Evolutionary conservation across 2,329 filamentous ascomycete genomes (phyloP), one percentile per base, ranked within the genome.

Genomic region (Penicillium verrucosum): DNA sequence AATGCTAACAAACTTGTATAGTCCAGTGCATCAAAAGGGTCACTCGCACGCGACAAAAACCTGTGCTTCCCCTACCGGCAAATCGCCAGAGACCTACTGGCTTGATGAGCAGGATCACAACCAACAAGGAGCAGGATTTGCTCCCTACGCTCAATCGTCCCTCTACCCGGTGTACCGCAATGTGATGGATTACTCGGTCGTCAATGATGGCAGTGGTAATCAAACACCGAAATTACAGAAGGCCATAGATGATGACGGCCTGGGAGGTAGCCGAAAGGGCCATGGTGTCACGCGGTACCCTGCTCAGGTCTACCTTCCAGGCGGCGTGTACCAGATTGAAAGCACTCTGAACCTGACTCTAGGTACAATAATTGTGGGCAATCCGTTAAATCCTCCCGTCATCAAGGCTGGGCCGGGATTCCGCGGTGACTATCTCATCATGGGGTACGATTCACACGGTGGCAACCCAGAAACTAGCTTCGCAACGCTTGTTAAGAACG

Each of bases 401-500:
- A 54, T 74, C 30, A 70, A 67, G 44, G 68, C 68, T 14, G 51
- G 58, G 0, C 44, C 62, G 5, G 58, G 61, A 21, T 71, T 73
- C 48, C 32, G 55, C 9, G 67, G 67, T 1, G 60, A 71, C 5
- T 63, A 64, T 32, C 59, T 73, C 9, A 48, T 73, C 16, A 65
- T 69, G 60, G 71, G 65, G 1, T 68, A 65, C 37, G 66, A 68
- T 30, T 54, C 60, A 23, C 37, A 63, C 2, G 61, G 60, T 9
- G 65, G 65, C 2, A 57, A 63, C 4, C 62, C 65, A 0, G 66
- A 70, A 46, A 69, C 65, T 5, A 71, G 67, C 37, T 73, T 73
- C 53, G 70, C 68, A 58, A 71, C 64, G 2, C 56, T 66, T 8
- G 29, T 73, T 25, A 70, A 73, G 57, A 73, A 73, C 32, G 46